Percentiles rank a stretch among this genome's conserved stretches.
These are phyloP conservation scores for Cladosporium austrohemisphaericum DNA, from an alignment of 2,329 filamentous ascomycete genomes.

Conservation along the genomic window DNA sequence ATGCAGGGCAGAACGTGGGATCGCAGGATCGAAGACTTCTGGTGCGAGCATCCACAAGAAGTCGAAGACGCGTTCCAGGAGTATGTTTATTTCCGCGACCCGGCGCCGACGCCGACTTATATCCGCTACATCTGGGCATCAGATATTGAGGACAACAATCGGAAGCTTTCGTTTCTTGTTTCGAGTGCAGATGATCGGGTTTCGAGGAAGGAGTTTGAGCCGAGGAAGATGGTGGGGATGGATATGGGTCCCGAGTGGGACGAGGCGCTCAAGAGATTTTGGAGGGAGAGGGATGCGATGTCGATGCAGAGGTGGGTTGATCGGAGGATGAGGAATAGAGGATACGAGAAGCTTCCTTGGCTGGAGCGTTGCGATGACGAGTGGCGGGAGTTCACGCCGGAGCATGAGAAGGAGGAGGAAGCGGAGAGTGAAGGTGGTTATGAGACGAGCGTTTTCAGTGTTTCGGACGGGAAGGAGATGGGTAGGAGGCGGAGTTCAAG, in stretches of 20 bases:
- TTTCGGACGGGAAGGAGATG: neutral
- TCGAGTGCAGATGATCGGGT: neutral
- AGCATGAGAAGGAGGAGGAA: neutral
- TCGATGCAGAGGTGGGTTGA: neutral
- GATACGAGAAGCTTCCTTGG: neutral
- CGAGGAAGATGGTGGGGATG: neutral
- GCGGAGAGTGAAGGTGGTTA: neutral
- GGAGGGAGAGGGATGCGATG: slow-evolving; percentile 1
- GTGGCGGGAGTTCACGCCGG: neutral
- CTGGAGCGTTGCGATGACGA: neutral
- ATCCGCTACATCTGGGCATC: neutral
- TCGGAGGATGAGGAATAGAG: neutral
- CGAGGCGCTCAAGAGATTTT: neutral
- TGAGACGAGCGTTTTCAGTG: neutral
- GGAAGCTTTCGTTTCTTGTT: neutral
- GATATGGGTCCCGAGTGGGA: neutral
- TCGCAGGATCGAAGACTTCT: neutral
- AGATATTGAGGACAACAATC: neutral
- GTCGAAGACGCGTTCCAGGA: slow-evolving; percentile 1
- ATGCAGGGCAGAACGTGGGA: neutral
- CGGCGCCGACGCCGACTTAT: neutral
- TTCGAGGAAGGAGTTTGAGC: neutral
- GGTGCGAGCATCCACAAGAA: neutral
- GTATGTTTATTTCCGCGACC: neutral
- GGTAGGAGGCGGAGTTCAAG: neutral